These are phyloP conservation scores for Ophiostoma novo-ulmi DNA, from an alignment of 2,329 filamentous ascomycete species.

Conservation along the genomic window DNA sequence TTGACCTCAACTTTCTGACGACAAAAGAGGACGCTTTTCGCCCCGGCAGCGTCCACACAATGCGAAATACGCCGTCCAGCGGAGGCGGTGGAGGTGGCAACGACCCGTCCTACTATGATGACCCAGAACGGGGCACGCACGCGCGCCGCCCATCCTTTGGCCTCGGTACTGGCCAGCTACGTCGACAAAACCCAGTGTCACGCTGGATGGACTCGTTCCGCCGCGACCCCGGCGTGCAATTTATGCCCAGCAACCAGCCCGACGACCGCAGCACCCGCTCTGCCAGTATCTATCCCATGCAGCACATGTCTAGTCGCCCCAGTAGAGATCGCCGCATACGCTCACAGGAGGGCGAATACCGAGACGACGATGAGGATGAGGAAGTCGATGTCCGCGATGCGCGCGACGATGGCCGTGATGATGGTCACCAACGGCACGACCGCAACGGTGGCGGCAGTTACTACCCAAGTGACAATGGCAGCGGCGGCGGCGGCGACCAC, in stretches of 20 bases:
- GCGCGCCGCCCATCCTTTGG: conserved; percentile 26
- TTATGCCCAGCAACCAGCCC: conserved; percentile 38
- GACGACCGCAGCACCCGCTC: conserved; percentile 7
- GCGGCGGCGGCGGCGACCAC: not conserved
- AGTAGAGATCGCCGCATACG: too few relatives aligned
- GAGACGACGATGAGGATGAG: conserved; percentile 5
- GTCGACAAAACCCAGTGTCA: conserved; percentile 21
- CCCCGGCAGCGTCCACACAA: conserved; percentile 25
- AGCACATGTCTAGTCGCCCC: conserved; percentile 18
- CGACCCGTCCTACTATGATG: conserved; percentile 26
- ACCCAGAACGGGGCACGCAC: conserved; percentile 21
- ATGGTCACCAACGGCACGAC: conserved; percentile 10
- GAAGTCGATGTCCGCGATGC: conserved; percentile 10
- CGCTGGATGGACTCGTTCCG: conserved; percentile 59
- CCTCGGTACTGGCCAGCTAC: conserved; percentile 20
- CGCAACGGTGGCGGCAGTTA: not conserved
- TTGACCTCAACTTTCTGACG: conserved; percentile 29
- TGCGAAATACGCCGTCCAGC: conserved; percentile 20
- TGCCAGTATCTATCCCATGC: conserved; percentile 19
- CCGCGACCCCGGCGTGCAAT: conserved; percentile 50
- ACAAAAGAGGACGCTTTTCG: conserved; percentile 29
- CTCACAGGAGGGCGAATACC: conserved; percentile 1
- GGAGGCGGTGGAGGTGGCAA: conserved; percentile 12
- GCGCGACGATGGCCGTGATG: conserved; percentile 2
- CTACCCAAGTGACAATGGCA: not conserved